phyloP scores from a whole-genome alignment of 208 protist species.

The Leishmania guyanensis region DNA sequence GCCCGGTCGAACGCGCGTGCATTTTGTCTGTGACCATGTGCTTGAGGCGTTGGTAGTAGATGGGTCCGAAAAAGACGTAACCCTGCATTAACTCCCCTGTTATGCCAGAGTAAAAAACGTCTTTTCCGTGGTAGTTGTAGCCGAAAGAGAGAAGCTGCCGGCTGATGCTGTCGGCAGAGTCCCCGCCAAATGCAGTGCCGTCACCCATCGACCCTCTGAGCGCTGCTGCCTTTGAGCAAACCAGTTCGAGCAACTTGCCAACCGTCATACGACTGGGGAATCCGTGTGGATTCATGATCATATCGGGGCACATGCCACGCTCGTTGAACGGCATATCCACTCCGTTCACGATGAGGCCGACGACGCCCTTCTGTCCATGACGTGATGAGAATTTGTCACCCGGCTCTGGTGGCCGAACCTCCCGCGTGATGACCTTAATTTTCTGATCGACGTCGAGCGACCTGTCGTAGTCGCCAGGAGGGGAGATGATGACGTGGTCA shows the following conservation, averaged over 20 bases:
- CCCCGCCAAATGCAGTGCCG: conserved; percentile 97
- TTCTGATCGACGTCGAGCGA: conserved; percentile 90
- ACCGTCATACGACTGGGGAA: conserved; percentile 99
- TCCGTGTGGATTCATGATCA: conserved; percentile 99
- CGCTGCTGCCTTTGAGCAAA: conserved; percentile 97
- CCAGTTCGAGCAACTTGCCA: conserved; percentile 99
- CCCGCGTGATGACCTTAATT: conserved; percentile 95
- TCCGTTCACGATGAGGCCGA: conserved; percentile 98
- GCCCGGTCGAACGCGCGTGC: conserved; percentile 96
- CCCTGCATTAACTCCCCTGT: conserved; percentile 97
- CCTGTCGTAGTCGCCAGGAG: conserved; percentile 80
- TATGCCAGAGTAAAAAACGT: conserved; percentile 96
- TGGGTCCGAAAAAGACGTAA: conserved; percentile 99
- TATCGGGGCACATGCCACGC: conserved; percentile 97
- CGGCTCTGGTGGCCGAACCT: conserved; percentile 93
- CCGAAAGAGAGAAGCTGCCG: conserved; percentile 85
- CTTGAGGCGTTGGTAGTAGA: conserved; percentile 99
- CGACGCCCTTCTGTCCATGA: conserved; percentile 99
- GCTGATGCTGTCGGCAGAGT: conserved; percentile 94
- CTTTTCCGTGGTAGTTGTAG: conserved; percentile 99
- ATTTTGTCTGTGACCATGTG: conserved; percentile 99
- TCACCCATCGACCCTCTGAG: conserved; percentile 92
- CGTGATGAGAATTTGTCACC: conserved; percentile 99
- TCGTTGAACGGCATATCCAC: conserved; percentile 99
- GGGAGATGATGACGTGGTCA: conserved; percentile 94